These are phyloP conservation scores for Ascochyta fabae DNA, from an alignment of 2,329 filamentous ascomycete species.

Conservation along the genomic window DNA sequence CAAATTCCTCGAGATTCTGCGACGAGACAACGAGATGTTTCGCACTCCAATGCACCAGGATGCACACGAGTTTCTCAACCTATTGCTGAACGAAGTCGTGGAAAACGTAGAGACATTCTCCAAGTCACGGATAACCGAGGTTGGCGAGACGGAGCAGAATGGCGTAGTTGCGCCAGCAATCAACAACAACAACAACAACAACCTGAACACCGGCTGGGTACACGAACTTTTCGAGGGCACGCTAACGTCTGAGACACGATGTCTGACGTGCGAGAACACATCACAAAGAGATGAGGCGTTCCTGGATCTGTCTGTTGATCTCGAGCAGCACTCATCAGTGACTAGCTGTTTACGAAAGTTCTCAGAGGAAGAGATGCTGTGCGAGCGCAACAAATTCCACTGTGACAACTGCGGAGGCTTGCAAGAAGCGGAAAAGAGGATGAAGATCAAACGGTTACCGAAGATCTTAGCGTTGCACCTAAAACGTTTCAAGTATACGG, in stretches of 20 bases:
- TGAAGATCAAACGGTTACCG: constrained; percentile 97
- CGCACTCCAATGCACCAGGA: constrained; percentile 97
- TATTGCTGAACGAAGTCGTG: constrained; percentile 95
- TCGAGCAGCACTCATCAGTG: constrained; percentile 94
- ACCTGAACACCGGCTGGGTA: constrained; percentile 73
- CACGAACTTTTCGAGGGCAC: constrained; percentile 97
- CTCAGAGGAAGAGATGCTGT: constrained; percentile 95
- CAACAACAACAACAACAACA: constrained; percentile 8
- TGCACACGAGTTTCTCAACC: constrained; percentile 94
- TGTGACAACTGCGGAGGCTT: constrained; percentile 96
- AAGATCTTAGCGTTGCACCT: constrained; percentile 90
- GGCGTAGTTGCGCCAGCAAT: constrained; percentile 25
- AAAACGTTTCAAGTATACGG: constrained; percentile 98
- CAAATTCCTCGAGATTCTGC: constrained; percentile 91
- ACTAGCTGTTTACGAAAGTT: constrained; percentile 95
- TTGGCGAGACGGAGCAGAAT: constrained; percentile 36
- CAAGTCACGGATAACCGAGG: constrained; percentile 61
- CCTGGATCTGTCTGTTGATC: constrained; percentile 91
- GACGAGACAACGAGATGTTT: constrained; percentile 96
- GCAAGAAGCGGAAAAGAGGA: constrained; percentile 97
- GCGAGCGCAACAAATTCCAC: constrained; percentile 98
- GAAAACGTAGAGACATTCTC: constrained; percentile 91
- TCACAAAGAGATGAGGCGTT: constrained; percentile 97
- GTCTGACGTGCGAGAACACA: constrained; percentile 92
- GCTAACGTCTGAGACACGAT: constrained; percentile 94